Conservation (phyloP, 2,329 filamentous ascomycete genomes). For the Talaromyces albobiverticillius region DNA sequence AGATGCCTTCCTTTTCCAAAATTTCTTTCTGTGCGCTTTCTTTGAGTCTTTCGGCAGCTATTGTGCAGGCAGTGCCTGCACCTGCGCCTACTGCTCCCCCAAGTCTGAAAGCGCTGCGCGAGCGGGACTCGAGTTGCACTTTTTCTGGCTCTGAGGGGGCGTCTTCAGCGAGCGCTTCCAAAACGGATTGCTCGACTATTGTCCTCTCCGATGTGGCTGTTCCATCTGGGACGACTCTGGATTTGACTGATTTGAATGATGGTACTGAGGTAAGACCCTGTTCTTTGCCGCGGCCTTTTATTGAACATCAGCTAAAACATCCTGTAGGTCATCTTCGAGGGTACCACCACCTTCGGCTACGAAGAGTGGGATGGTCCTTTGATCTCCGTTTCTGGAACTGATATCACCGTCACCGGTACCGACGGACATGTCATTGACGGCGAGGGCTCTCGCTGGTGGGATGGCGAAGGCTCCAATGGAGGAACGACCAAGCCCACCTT, state of each 20-base stretch:
- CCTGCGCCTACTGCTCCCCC: neutral
- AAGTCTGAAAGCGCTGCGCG: neutral
- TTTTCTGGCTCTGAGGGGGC: constrained; percentile 22
- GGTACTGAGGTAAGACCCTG: constrained; percentile 16
- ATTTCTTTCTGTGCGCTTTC: neutral
- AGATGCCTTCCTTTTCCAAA: neutral
- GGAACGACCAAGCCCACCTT: constrained; percentile 65
- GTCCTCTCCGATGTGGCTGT: constrained; percentile 31
- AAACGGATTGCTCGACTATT: constrained; percentile 31
- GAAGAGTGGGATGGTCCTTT: constrained; percentile 64
- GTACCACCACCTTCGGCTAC: constrained; percentile 66
- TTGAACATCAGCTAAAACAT: constrained; percentile 31
- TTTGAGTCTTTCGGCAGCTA: constrained; percentile 1
- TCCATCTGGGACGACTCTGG: constrained; percentile 35
- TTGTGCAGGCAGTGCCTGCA: constrained; percentile 7
- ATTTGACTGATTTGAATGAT: constrained; percentile 20
- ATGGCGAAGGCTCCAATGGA: constrained; percentile 58
- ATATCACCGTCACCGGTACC: constrained; percentile 54
- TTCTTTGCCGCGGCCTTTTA: constrained; percentile 31
- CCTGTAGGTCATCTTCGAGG: constrained; percentile 59
- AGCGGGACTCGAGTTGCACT: constrained; percentile 17
- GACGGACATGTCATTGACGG: constrained; percentile 55
- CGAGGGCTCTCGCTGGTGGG: constrained; percentile 60
- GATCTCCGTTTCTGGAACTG: constrained; percentile 58
- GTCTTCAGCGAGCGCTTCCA: constrained; percentile 21